Evolutionary conservation across 345 rosid genomes (phyloP).

Genomic region (Aegle marmelos): DNA sequence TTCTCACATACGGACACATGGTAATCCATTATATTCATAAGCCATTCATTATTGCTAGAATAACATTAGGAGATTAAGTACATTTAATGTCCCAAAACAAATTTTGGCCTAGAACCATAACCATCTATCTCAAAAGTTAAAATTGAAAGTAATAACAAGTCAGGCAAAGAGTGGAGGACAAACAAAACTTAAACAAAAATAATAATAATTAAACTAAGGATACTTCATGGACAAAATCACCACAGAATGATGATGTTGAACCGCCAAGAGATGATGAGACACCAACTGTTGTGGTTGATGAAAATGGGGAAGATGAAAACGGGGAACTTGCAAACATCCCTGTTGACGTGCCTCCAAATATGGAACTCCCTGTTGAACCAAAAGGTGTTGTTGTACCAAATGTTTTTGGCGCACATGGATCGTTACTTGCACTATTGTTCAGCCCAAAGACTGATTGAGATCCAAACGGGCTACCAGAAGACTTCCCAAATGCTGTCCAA

Average conservation of each 20-base stretch:
- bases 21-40: not conserved
- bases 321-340: conserved; percentile 85
- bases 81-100: not conserved
- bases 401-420: conserved; percentile 52
- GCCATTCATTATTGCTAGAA: not conserved
- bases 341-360: conserved; percentile 85
- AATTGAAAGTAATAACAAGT: not conserved
- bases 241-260: conserved; percentile 68
- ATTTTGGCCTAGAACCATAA: conserved; percentile 2
- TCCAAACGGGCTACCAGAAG: conserved; percentile 65
- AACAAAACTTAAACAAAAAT: not conserved
- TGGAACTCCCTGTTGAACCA: conserved; percentile 67
- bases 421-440: conserved; percentile 48
- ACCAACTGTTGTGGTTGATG: conserved; percentile 67
- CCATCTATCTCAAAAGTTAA: not conserved
- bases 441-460: conserved; percentile 73
- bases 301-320: conserved; percentile 66
- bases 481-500: conserved; percentile 76
- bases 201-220: not conserved
- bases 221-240: conserved; percentile 32
- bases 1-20: not conserved
- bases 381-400: conserved; percentile 66
- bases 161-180: not conserved
- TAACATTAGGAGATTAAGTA: not conserved
- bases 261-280: conserved; percentile 70